These are phyloP conservation scores for Phyllachora maydis DNA, from an alignment of 2,329 filamentous ascomycete species.

Conservation along the genomic window DNA sequence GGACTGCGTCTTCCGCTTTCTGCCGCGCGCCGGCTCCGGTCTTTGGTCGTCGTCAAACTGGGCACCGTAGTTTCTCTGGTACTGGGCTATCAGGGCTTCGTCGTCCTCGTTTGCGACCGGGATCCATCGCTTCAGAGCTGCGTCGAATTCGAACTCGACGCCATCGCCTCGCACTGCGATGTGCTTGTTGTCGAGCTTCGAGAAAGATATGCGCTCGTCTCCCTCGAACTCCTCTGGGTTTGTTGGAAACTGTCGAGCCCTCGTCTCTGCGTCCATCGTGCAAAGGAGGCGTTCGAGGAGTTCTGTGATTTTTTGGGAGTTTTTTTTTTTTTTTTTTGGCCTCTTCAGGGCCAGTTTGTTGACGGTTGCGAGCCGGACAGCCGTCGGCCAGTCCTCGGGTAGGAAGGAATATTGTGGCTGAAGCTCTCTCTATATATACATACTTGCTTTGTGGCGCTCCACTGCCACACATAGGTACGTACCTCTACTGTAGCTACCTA, in stretches of 20 bases:
- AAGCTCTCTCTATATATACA: no score
- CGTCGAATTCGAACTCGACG: conserved; percentile 67
- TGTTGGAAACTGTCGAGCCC: conserved; percentile 27
- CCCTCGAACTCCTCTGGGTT: conserved; percentile 48
- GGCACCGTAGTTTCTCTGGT: conserved; percentile 8
- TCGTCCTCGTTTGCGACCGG: conserved; percentile 27
- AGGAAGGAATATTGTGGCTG: no score
- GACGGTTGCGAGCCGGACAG: no score
- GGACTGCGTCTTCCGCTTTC: conserved; percentile 21
- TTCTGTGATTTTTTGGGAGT: no score
- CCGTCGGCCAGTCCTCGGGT: no score
- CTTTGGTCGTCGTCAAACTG: conserved; percentile 2
- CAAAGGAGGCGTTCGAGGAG: no score
- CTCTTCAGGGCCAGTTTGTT: no score
- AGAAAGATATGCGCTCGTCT: conserved; percentile 73
- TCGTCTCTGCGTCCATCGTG: conserved; percentile 7
- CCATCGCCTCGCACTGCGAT: conserved; percentile 72
- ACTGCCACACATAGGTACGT: no score
- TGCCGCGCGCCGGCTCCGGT: conserved; percentile 8
- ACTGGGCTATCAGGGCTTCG: conserved; percentile 10
- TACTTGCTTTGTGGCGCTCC: no score
- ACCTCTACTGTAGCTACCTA: no score
- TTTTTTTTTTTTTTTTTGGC: background rate
- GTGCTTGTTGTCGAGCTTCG: conserved; percentile 63
- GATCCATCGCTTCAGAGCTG: conserved; percentile 52